phyloP scores from a whole-genome alignment of 306 rosid species.

The Cajanus cajan region DNA sequence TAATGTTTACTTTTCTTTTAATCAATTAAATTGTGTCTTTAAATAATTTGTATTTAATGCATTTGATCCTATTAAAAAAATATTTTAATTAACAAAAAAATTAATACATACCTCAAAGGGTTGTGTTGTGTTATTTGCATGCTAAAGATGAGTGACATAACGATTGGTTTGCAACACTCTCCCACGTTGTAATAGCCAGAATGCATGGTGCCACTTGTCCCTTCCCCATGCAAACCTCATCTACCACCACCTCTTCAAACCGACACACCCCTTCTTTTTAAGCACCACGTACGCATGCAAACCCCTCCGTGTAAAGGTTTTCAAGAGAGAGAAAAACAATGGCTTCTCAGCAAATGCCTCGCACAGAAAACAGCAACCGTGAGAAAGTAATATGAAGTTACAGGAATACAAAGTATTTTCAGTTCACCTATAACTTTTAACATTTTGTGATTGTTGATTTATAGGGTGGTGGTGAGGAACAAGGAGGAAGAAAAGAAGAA shows the following conservation, averaged over 20 bases:
- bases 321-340: conserved; percentile 13
- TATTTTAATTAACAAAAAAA: no score
- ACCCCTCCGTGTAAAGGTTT: background rate
- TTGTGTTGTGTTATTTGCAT: background rate
- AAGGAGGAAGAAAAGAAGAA: background rate
- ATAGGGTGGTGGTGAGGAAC: background rate
- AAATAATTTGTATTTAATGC: no score
- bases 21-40: no score
- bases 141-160: conserved; percentile 22
- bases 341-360: conserved; percentile 58
- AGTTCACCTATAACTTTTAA: background rate
- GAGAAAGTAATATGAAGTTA: background rate
- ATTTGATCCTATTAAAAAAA: no score
- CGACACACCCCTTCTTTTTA: conserved; percentile 27
- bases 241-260: conserved; percentile 37
- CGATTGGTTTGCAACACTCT: background rate
- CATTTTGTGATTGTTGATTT: background rate
- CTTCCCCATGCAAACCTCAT: conserved; percentile 44
- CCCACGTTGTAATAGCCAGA: conserved; percentile 34
- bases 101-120: no score
- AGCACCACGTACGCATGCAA: conserved; percentile 2
- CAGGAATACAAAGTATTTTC: background rate
- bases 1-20: no score
- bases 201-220: conserved; percentile 46
- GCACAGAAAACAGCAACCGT: conserved; percentile 37